phyloP scores from a whole-genome alignment of 164 flowering plant genomes.

The Vitis labrusca region DNA sequence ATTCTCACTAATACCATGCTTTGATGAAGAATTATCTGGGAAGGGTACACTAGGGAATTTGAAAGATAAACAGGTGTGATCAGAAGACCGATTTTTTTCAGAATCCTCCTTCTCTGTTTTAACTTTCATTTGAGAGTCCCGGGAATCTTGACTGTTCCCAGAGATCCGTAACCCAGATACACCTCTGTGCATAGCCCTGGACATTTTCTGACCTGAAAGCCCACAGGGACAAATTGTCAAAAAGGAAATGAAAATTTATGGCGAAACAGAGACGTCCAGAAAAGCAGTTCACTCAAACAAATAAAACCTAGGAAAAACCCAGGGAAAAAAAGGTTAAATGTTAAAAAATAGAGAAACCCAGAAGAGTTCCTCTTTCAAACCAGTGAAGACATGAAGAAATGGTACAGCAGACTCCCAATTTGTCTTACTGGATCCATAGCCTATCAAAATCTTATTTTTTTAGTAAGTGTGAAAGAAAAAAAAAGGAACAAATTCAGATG shows the following conservation, averaged over 20 bases:
- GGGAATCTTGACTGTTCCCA: constrained; percentile 42
- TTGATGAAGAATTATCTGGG: constrained; percentile 47
- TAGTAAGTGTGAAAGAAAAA: background rate
- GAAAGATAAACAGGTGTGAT: constrained; percentile 34
- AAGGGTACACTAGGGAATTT: constrained; percentile 42
- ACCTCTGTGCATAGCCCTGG: constrained; percentile 80
- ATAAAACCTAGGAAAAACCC: too few relatives aligned
- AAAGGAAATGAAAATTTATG: background rate
- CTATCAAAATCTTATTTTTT: background rate
- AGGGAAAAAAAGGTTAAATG: background rate
- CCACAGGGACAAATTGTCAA: background rate
- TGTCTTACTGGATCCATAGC: constrained; percentile 20
- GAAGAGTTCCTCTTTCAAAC: background rate
- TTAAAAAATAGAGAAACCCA: constrained; percentile 6
- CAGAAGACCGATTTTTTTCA: constrained; percentile 38
- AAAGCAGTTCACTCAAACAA: background rate
- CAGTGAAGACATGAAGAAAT: background rate
- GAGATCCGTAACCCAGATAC: constrained; percentile 44
- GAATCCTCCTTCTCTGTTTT: constrained; percentile 60
- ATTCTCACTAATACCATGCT: constrained; percentile 43
- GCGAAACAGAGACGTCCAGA: background rate
- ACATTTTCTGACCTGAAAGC: constrained; percentile 47
- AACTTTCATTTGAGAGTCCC: constrained; percentile 72
- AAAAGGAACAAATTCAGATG: background rate
- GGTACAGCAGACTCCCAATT: background rate